A percentile compares a stretch with the other conserved stretches of the same genome.
Evolutionary conservation across 768 basidiomycete genomes (phyloP).

Genomic region (Porphyrellus cyaneotinctus): DNA sequence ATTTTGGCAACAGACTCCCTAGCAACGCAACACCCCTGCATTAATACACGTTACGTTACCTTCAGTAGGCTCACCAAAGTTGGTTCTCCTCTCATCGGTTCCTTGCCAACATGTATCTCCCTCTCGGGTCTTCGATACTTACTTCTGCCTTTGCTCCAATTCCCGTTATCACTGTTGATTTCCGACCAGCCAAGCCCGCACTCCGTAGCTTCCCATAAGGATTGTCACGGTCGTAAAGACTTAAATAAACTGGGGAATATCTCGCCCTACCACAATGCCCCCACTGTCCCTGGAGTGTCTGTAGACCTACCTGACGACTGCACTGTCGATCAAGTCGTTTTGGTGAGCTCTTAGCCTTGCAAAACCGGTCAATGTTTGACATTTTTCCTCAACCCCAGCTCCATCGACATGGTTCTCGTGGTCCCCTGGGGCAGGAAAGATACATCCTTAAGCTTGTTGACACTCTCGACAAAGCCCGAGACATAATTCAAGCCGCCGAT

Average conservation of each 20-base stretch:
- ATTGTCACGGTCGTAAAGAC: not conserved
- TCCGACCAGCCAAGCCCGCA: not conserved
- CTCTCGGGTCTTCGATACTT: conserved; percentile 1
- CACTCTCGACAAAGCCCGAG: conserved; percentile 26
- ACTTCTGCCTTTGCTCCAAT: conserved; percentile 14
- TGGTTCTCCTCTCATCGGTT: no score
- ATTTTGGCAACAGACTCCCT: no score
- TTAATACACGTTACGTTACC: no score
- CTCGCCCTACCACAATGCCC: conserved; percentile 36
- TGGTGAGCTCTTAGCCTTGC: conserved; percentile 24
- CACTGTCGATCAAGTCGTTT: conserved; percentile 37
- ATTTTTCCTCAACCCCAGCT: conserved; percentile 24
- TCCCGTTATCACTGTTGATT: conserved; percentile 2
- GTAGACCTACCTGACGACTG: conserved; percentile 37
- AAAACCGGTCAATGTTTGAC: not conserved
- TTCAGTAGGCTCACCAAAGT: no score
- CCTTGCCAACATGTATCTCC: conserved; percentile 17
- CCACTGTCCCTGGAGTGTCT: conserved; percentile 25
- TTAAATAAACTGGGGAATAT: conserved; percentile 32
- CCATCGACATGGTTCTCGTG: conserved; percentile 41
- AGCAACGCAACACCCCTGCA: no score
- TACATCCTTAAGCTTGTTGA: conserved; percentile 31
- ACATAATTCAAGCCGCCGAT: conserved; percentile 23
- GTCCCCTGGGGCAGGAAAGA: conserved; percentile 26
- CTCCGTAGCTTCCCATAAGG: not conserved